Conservation (phyloP, 257 asterid genomes). For the Ajuga chamaepitys region DNA sequence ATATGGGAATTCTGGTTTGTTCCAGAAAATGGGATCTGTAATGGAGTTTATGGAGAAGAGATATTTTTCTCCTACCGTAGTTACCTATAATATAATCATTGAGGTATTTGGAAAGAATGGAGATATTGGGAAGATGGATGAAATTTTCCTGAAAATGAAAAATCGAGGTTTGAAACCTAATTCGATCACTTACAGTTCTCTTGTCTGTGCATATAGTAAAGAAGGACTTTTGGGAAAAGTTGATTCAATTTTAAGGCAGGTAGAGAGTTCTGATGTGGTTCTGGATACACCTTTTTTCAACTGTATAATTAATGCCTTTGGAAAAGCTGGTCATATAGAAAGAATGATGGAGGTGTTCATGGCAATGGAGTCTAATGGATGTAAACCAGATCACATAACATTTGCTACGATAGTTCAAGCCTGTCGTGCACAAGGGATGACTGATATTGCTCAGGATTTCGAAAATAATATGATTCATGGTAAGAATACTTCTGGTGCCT, state of each 20-base stretch:
- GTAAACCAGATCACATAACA: constrained; percentile 68
- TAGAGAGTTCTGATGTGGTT: constrained; percentile 67
- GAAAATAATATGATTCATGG: constrained; percentile 34
- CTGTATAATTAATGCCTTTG: constrained; percentile 67
- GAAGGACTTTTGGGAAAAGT: constrained; percentile 50
- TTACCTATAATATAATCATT: constrained; percentile 67
- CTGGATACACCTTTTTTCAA: constrained; percentile 78
- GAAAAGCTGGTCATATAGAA: constrained; percentile 63
- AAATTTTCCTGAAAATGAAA: constrained; percentile 73
- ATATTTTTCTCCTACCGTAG: constrained; percentile 60
- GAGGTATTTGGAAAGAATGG: constrained; percentile 81
- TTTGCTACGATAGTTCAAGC: constrained; percentile 63
- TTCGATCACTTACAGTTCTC: constrained; percentile 73
- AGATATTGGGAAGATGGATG: constrained; percentile 59
- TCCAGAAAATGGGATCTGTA: constrained; percentile 59
- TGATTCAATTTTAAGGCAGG: constrained; percentile 69
- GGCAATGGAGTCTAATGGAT: constrained; percentile 58
- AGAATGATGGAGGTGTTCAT: constrained; percentile 58
- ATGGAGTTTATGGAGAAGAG: constrained; percentile 71
- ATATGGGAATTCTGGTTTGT: constrained; percentile 53
- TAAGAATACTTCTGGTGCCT: constrained; percentile 24
- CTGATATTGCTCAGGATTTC: constrained; percentile 50
- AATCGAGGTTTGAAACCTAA: constrained; percentile 80
- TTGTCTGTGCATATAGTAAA: constrained; percentile 64
- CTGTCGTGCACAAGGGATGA: constrained; percentile 59